Base-by-base conservation (phyloP, 1,139 yeast genomes). In the Saccharomyces hybrid region DNA sequence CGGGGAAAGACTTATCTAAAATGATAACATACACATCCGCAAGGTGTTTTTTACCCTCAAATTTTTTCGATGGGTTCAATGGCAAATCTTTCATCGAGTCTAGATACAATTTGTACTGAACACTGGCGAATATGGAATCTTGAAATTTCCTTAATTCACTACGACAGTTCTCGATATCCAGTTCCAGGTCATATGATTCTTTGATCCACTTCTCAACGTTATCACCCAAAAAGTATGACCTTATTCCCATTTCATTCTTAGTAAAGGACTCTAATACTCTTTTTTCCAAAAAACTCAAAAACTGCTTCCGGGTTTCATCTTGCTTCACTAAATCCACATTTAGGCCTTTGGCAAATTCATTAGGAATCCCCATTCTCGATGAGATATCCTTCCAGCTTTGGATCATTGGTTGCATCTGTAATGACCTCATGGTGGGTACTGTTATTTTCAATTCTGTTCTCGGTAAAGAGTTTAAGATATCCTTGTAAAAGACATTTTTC, bases 171-270 rank as follows among this genome's bases (percentile, higher is more conserved):
- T 51, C 49, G 4, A 56, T 48, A 29, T 54, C 58, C 13, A 60
- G 47, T 25, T 53, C 52, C 28, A 60, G 50, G 26, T 60, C 60
- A 34, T 58, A 58, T 19, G 56, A 55, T 29, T 60, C 55, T 11
- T 54, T 46, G 26, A 60, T 54, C 62, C 62, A 60, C 26, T 46
- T 53, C 16, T 50, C 41, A 6, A 57, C 61, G 31, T 57, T 55
- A 34, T 53, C 49, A n/a, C 60, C 57, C 27, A 58, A 53, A 28
- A 58, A 57, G 47, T 48, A 52, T 42, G 47, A 26, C 47, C 44
- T 38, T 38, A 38, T 9, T 38, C 26, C 44, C 44, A 38, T 44
- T 19, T 50, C 52, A n/a, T 50, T 50, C 23, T 50, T 32, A 2
- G 42, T 47, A 44, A 50, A 50, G 6, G 52, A 42, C 13, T 50